phyloP scores from a whole-genome alignment of 140 eudicot species.

The Anethum foeniculum region DNA sequence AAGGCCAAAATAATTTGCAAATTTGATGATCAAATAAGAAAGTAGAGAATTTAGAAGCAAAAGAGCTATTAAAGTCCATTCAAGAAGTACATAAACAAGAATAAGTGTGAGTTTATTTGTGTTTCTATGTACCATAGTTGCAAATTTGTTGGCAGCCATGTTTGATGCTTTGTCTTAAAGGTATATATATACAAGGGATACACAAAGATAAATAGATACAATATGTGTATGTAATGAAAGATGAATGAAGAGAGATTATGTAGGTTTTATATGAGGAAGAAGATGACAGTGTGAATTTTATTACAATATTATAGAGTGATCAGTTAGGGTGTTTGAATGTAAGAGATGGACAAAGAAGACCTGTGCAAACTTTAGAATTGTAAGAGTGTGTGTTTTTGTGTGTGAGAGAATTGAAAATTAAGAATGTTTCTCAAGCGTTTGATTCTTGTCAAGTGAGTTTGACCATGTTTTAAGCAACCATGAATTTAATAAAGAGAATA shows the following conservation, averaged over 20 bases:
- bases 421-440: conserved; percentile 29
- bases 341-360: conserved; percentile 24
- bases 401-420: conserved; percentile 16
- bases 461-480: not conserved
- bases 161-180: conserved; percentile 22
- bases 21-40: conserved; percentile 62
- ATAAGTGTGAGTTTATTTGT: conserved; percentile 65
- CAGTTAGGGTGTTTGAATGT: conserved; percentile 3
- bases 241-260: not conserved
- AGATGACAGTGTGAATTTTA: not conserved
- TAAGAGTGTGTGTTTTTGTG: conserved; percentile 1
- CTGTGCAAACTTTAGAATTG: conserved; percentile 21
- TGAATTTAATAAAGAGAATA: not conserved
- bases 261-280: not conserved
- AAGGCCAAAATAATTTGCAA: conserved; percentile 58
- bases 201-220: conserved; percentile 9
- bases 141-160: conserved; percentile 89
- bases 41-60: conserved; percentile 70
- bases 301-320: not conserved
- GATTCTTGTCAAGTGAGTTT: conserved; percentile 20
- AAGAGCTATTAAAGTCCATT: conserved; percentile 65
- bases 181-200: conserved; percentile 26
- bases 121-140: conserved; percentile 67
- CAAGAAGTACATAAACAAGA: conserved; percentile 63
- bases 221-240: not conserved